phyloP scores from a whole-genome alignment of 2,329 filamentous ascomycete genomes.

The Pseudogymnoascus sp. region DNA sequence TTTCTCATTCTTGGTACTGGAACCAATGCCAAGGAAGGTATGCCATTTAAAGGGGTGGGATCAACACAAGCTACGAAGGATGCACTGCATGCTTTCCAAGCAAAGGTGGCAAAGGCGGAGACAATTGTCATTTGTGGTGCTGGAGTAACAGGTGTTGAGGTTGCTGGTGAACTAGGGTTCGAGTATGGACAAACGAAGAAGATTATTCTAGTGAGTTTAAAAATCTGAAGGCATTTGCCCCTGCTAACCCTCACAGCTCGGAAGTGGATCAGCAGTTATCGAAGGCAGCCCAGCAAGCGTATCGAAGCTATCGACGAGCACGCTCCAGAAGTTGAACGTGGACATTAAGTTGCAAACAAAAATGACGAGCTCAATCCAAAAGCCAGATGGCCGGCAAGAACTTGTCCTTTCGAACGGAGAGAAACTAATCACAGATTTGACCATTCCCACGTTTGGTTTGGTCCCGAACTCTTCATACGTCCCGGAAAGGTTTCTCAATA shows the following conservation, averaged over 20 bases:
- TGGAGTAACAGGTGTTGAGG: slow-evolving; percentile 29
- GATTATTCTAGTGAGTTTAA: slow-evolving; percentile 19
- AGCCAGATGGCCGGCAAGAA: slow-evolving; percentile 39
- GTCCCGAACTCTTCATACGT: slow-evolving; percentile 48
- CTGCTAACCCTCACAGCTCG: slow-evolving; percentile 15
- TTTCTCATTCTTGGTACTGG: slow-evolving; percentile 49
- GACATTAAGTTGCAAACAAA: slow-evolving; percentile 36
- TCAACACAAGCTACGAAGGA: slow-evolving; percentile 29
- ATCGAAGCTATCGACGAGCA: slow-evolving; percentile 29
- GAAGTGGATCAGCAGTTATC: slow-evolving; percentile 26
- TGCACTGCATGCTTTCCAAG: slow-evolving; percentile 20
- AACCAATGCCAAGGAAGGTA: slow-evolving; percentile 32
- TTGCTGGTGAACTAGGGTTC: slow-evolving; percentile 27
- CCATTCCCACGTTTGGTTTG: slow-evolving; percentile 48
- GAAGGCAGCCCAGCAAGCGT: slow-evolving; percentile 18
- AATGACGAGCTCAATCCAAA: slow-evolving; percentile 30
- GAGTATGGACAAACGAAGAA: slow-evolving; percentile 23
- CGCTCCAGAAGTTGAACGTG: slow-evolving; percentile 43
- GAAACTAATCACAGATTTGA: slow-evolving; percentile 43
- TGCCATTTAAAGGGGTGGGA: slow-evolving; percentile 43
- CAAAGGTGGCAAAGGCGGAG: slow-evolving; percentile 19
- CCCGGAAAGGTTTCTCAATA: slow-evolving; percentile 36
- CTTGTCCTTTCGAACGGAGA: slow-evolving; percentile 41
- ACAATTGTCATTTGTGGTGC: slow-evolving; percentile 28
- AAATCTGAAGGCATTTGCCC: neutral